Conservation (phyloP, 2,329 filamentous ascomycete genomes). For the Ilyonectria mors-panacis region DNA sequence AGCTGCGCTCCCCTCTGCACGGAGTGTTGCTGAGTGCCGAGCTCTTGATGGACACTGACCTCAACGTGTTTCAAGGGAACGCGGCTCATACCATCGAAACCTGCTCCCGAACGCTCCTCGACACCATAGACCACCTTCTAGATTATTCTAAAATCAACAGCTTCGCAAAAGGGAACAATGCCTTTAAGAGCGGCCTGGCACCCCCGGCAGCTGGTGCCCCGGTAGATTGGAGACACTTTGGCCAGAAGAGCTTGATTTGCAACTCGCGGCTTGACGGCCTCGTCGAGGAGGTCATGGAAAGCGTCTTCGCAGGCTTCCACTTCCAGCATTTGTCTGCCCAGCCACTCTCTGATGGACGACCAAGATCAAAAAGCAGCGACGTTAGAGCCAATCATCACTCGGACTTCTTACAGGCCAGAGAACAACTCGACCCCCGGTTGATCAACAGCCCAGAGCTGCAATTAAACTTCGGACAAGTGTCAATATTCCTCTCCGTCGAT, state of each 20-base stretch:
- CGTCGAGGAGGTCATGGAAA: conserved; percentile 63
- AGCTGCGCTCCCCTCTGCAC: conserved; percentile 73
- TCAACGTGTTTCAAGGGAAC: conserved; percentile 63
- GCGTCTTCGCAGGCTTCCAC: conserved; percentile 62
- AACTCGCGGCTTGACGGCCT: conserved; percentile 57
- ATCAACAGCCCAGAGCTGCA: conserved; percentile 1
- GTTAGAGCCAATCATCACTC: conserved; percentile 39
- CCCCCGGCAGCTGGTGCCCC: not conserved
- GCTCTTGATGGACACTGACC: conserved; percentile 65
- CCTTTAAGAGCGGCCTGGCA: conserved; percentile 6
- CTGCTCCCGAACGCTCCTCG: conserved; percentile 66
- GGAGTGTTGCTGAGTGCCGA: conserved; percentile 70
- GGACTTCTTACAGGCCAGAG: conserved; percentile 60
- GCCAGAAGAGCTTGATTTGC: conserved; percentile 35
- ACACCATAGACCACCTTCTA: conserved; percentile 68
- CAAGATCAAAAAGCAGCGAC: conserved; percentile 23
- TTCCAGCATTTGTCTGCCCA: conserved; percentile 50
- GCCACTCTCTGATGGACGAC: conserved; percentile 34
- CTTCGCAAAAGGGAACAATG: conserved; percentile 35
- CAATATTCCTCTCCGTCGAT: conserved; percentile 56
- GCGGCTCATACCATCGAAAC: conserved; percentile 65
- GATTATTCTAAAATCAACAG: conserved; percentile 70
- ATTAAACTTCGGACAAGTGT: conserved; percentile 43
- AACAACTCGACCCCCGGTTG: conserved; percentile 35
- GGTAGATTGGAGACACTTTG: not conserved